A percentile compares a stretch with the other conserved stretches of the same genome.
phyloP scores from a whole-genome alignment of 208 protist species.

The Porcisia hertigi region DNA sequence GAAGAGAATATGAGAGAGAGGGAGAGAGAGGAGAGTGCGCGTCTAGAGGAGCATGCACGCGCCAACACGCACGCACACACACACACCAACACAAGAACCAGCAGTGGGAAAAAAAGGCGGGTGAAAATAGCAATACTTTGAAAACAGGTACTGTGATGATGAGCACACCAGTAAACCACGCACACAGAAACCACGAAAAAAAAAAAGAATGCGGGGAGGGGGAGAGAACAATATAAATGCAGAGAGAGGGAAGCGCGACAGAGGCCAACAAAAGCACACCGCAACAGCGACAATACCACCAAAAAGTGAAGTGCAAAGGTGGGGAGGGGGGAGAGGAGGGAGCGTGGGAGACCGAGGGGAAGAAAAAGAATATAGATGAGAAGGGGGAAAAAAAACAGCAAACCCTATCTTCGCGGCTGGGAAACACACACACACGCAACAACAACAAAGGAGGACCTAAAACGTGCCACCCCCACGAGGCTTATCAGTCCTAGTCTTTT shows the following conservation, averaged over 20 bases:
- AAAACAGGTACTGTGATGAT: not conserved
- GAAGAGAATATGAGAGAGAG: not conserved
- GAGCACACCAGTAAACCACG: not conserved
- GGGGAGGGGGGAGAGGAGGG: not conserved
- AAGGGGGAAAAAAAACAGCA: not conserved
- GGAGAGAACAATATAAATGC: not conserved
- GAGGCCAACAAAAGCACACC: not conserved
- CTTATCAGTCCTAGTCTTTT: not conserved
- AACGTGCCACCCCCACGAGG: not conserved
- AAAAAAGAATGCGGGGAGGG: not conserved
- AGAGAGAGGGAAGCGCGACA: not conserved
- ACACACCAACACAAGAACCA: too few species aligned
- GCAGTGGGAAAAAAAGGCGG: too few species aligned
- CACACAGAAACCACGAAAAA: not conserved
- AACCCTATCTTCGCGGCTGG: not conserved
- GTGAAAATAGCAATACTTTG: too few species aligned
- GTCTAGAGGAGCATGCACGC: not conserved
- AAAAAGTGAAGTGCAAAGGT: not conserved
- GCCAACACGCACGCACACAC: too few species aligned
- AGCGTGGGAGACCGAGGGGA: not conserved
- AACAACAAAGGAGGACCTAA: not conserved
- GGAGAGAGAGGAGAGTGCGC: not conserved
- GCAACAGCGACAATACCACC: not conserved
- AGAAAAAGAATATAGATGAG: not conserved
- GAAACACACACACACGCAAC: not conserved